Evolutionary conservation across 1,284 basidiomycete species (phyloP).

Genomic region (Caloboletus firmus): DNA sequence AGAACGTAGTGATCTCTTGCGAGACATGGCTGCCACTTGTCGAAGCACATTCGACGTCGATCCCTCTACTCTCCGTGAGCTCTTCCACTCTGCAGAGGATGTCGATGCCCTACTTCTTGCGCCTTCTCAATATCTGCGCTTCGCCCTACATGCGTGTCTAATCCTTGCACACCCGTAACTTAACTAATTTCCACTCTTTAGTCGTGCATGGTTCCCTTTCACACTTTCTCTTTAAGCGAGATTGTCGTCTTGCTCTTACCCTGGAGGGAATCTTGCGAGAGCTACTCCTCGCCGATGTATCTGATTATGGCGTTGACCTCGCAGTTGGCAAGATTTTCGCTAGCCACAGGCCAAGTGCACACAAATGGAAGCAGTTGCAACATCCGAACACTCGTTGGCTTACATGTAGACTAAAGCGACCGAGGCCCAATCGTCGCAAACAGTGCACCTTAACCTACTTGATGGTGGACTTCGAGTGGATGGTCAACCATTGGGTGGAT

Average conservation of each 20-base stretch:
- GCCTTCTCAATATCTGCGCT: conserved; percentile 26
- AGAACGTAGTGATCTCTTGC: conserved; percentile 28
- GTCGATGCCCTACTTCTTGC: conserved; percentile 38
- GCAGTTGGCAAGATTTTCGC: conserved; percentile 38
- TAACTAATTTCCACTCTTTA: too few relatives aligned
- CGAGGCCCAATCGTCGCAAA: too few relatives aligned
- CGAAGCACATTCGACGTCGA: conserved; percentile 41
- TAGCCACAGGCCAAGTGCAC: not conserved
- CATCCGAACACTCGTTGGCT: not conserved
- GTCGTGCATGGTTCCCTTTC: too few relatives aligned
- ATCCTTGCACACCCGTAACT: too few relatives aligned
- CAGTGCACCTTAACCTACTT: conserved; percentile 2
- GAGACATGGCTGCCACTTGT: conserved; percentile 39
- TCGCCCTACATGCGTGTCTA: not conserved
- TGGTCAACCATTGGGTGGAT: conserved; percentile 27
- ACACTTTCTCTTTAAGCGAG: conserved; percentile 25
- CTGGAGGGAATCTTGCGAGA: conserved; percentile 23
- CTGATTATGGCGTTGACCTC: conserved; percentile 31
- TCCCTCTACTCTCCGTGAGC: conserved; percentile 5
- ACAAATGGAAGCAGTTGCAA: too few relatives aligned
- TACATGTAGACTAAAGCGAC: too few relatives aligned
- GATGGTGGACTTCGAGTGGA: not conserved
- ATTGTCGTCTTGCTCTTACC: conserved; percentile 26
- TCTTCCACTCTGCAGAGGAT: conserved; percentile 28
- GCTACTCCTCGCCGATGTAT: not conserved